Evolutionary conservation across 1,139 yeast genomes (phyloP), one percentile per base, ranked within the genome.

Genomic region (Lodderomyces jiufengensis): DNA sequence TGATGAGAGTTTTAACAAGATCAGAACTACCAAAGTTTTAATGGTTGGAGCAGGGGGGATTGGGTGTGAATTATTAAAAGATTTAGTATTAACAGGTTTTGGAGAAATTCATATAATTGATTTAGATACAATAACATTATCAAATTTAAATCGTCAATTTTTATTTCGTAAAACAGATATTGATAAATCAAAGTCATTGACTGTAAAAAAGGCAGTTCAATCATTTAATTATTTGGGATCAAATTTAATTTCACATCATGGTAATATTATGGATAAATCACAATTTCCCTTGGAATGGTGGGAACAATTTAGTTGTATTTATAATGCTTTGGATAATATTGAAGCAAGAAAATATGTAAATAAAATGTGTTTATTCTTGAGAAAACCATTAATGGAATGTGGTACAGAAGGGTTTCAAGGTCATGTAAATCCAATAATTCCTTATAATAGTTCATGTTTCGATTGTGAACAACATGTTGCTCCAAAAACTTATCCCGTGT

Each of bases 21-120:
- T 77, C 15, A 61, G 65, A 22, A 38, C 43, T 33, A 52, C 84
- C n/a, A 80, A 73, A 43, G 88, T 92, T 14, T 66, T 94, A 32
- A 69, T 94, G 66, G 96, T 94, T 1, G 98, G 99, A 3, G 97
- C 98, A 1, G 99, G 99, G 21, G 99, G 99, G n/a, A 90, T 94
- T 46, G 99, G 99, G 4, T 94, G 97, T 58, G 99, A 94, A 58
- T 66, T 94, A 28, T 67, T 94, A 41, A 94, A 94, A 55, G 86
- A 94, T 53, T 67, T 94, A 36, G 80, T 88, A 6, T 63, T 90
- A 45, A 73, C 87, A 47, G 95, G 95, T 3, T 83, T 84, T 49
- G 94, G 95, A 3, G 95, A 86, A 50, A 83, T 94, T 38, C 96
- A 90, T 52, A 74, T 94, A 20, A 94, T 90, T 14, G 99, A 94